Conservation (phyloP, 805 yeast species). For the Aciculoconidium aculeatum region DNA sequence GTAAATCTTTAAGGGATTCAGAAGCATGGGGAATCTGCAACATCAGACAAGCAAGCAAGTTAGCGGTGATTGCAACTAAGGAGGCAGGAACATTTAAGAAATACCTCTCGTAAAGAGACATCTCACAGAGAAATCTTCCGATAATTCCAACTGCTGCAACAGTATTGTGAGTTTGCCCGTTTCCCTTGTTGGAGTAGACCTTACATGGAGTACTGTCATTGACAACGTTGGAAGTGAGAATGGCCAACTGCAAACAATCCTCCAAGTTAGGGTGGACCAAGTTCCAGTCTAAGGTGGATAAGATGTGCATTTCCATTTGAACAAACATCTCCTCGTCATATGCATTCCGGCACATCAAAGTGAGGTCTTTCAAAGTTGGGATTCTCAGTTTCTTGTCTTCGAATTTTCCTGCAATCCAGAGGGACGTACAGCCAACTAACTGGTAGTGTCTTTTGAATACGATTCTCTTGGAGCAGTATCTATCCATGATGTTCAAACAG, state of each 20-base stretch:
- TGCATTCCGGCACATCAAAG: conserved; percentile 53
- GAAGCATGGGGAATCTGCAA: conserved; percentile 43
- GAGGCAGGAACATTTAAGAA: conserved; percentile 43
- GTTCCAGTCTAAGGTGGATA: conserved; percentile 39
- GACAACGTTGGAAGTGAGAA: conserved; percentile 21
- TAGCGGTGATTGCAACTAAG: conserved; percentile 43
- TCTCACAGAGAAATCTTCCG: conserved; percentile 49
- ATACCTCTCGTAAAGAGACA: conserved; percentile 45
- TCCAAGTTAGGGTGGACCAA: conserved; percentile 46
- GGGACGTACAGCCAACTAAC: conserved; percentile 42
- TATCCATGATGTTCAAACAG: conserved; percentile 40
- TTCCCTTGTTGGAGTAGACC: conserved; percentile 13
- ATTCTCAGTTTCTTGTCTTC: conserved; percentile 57
- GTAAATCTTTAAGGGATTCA: conserved; percentile 21
- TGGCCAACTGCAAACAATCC: conserved; percentile 43
- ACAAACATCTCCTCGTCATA: conserved; percentile 50
- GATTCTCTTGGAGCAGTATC: conserved; percentile 41
- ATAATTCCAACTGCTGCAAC: conserved; percentile 51
- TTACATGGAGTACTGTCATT: conserved; percentile 20
- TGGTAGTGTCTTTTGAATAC: conserved; percentile 44
- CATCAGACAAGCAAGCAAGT: conserved; percentile 50
- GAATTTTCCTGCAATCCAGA: conserved; percentile 46
- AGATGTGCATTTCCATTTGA: conserved; percentile 42
- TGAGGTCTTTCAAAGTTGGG: conserved; percentile 49
- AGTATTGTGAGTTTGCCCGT: conserved; percentile 3